Evolutionary conservation across 2,329 filamentous ascomycete genomes (phyloP).

Genomic region (Thielaviopsis euricoi): DNA sequence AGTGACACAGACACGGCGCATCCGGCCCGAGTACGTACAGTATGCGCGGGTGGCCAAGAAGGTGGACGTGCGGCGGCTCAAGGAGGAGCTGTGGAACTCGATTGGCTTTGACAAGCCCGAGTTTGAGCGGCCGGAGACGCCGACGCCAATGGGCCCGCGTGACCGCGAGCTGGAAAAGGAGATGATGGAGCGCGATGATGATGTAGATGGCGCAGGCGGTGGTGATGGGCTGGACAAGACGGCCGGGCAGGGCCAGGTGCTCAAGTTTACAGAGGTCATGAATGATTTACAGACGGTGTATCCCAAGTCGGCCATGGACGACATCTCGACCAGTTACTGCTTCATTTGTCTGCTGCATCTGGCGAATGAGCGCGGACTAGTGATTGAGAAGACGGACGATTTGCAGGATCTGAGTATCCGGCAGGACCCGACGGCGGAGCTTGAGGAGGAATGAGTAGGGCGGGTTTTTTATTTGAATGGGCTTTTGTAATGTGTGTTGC

Average conservation of each 20-base stretch:
- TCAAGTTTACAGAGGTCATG: conserved; percentile 87
- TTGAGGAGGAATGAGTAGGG: conserved; percentile 40
- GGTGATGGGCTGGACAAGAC: neutral
- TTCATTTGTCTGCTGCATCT: conserved; percentile 88
- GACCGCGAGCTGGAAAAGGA: conserved; percentile 15
- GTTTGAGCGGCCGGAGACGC: conserved; percentile 19
- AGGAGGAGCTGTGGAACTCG: conserved; percentile 55
- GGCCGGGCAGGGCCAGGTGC: conserved; percentile 25
- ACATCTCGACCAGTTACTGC: conserved; percentile 85
- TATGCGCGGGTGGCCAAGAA: conserved; percentile 56
- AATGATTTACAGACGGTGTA: conserved; percentile 78
- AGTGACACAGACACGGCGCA: conserved; percentile 45
- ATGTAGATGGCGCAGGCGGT: neutral
- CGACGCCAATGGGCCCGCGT: conserved; percentile 17
- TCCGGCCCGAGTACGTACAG: conserved; percentile 52
- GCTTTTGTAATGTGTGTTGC: neutral
- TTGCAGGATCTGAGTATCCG: conserved; percentile 43
- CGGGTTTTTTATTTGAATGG: no score
- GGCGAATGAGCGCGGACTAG: conserved; percentile 81
- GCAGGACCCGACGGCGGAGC: conserved; percentile 45
- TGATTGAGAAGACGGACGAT: conserved; percentile 48
- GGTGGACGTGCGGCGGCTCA: conserved; percentile 50
- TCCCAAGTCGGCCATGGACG: conserved; percentile 67
- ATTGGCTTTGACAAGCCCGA: conserved; percentile 39
- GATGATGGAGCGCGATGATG: neutral